Evolutionary conservation across 305 asterid species (phyloP).

Genomic region (Fraxinus dipetala): DNA sequence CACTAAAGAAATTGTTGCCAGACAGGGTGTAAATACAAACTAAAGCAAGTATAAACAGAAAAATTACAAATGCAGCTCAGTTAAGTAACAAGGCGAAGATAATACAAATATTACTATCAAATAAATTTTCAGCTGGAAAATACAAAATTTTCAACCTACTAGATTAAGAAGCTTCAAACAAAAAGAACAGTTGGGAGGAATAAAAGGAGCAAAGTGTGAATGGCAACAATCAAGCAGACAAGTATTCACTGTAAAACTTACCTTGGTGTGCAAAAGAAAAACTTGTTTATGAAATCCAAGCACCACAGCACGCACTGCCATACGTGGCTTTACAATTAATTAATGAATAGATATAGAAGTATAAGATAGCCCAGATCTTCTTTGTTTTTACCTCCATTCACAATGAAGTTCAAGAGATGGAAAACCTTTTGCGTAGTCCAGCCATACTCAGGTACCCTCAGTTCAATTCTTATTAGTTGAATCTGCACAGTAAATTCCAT

Average conservation of each 20-base stretch:
- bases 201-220: neutral
- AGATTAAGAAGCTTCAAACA: conserved; percentile 13
- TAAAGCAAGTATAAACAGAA: neutral
- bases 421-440: conserved; percentile 98
- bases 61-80: neutral
- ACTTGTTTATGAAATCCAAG: conserved; percentile 78
- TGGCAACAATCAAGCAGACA: neutral
- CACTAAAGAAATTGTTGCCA: too few relatives aligned
- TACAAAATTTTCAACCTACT: neutral
- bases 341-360: neutral
- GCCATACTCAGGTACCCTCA: conserved; percentile 94
- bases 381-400: conserved; percentile 75
- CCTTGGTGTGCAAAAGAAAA: conserved; percentile 83
- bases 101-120: neutral
- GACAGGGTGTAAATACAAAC: neutral
- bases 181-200: neutral
- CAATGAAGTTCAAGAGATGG: conserved; percentile 93
- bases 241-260: conserved; percentile 24
- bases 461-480: conserved; percentile 79
- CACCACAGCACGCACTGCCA: conserved; percentile 77
- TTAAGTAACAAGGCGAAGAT: neutral
- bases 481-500: conserved; percentile 48
- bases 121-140: conserved; percentile 2
- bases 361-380: conserved; percentile 16
- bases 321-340: conserved; percentile 19